Percentiles rank a stretch among this genome's conserved stretches.
Conservation (phyloP, 805 yeast genomes). For the Wickerhamiella galacta region DNA sequence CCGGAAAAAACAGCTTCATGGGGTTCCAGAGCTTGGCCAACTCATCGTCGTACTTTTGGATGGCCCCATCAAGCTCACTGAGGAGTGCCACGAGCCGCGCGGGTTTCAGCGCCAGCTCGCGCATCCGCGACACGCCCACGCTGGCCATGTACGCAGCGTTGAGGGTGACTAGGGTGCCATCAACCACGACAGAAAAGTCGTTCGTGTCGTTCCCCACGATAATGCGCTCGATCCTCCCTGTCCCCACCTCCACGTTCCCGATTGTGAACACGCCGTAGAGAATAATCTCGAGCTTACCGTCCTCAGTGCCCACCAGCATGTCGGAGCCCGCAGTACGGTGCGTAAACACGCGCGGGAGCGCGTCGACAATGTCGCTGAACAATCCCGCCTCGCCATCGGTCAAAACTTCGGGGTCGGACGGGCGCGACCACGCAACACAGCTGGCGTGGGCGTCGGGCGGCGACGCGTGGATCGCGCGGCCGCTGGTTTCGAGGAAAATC, state of each 20-base stretch:
- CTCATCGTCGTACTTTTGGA: background rate
- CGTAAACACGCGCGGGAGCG: conserved; percentile 6
- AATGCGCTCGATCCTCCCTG: conserved; percentile 3
- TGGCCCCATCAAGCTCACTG: conserved; percentile 1
- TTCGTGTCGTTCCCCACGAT: background rate
- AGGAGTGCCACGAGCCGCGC: conserved; percentile 2
- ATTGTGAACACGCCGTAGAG: conserved; percentile 23
- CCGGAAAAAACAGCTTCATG: too few species aligned
- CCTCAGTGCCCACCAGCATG: conserved; percentile 18
- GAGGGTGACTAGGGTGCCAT: background rate
- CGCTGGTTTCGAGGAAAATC: conserved; percentile 32
- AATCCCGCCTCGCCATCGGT: conserved; percentile 26
- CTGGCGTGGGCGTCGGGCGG: background rate
- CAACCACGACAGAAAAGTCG: conserved; percentile 5
- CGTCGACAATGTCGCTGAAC: conserved; percentile 5
- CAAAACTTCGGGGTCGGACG: conserved; percentile 21
- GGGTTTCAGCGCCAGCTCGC: conserved; percentile 4
- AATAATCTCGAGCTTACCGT: conserved; percentile 16
- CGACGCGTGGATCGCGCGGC: conserved; percentile 12
- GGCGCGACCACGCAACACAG: conserved; percentile 8
- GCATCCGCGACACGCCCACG: background rate
- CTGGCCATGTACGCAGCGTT: conserved; percentile 1
- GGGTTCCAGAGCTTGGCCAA: too few species aligned
- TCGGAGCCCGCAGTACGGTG: conserved; percentile 10
- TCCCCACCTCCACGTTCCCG: conserved; percentile 12